phyloP scores from a whole-genome alignment of 495 filamentous ascomycete species.

The Penicillium egyptiacum region DNA sequence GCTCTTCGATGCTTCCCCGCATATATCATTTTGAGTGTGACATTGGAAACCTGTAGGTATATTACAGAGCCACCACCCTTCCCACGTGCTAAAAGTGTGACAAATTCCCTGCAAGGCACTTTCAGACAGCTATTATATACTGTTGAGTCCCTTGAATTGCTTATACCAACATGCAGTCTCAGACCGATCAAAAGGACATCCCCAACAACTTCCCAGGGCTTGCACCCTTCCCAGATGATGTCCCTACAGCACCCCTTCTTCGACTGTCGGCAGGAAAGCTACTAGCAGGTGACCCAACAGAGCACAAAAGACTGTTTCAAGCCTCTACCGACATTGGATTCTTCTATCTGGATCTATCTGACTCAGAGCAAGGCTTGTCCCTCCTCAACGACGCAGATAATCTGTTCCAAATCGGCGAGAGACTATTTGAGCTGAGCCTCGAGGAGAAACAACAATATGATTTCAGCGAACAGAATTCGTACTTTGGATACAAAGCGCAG shows the following conservation, averaged over 20 bases:
- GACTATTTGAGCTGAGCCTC: slow-evolving; percentile 49
- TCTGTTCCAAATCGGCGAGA: slow-evolving; percentile 47
- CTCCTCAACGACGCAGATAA: slow-evolving; percentile 46
- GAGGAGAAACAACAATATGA: slow-evolving; percentile 57
- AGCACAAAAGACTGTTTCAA: slow-evolving; percentile 45
- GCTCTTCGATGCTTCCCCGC: slow-evolving; percentile 20
- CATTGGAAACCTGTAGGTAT: too few relatives aligned
- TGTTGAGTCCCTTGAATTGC: not conserved
- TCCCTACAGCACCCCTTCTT: slow-evolving; percentile 57
- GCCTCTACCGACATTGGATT: slow-evolving; percentile 59
- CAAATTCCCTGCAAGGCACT: not conserved
- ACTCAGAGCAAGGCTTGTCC: slow-evolving; percentile 34
- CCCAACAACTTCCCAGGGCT: slow-evolving; percentile 28
- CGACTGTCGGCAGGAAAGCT: slow-evolving; percentile 54
- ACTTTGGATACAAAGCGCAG: slow-evolving; percentile 59
- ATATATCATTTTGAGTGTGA: slow-evolving; percentile 18
- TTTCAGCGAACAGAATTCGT: slow-evolving; percentile 39
- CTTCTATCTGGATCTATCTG: slow-evolving; percentile 60
- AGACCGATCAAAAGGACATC: not conserved
- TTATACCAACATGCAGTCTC: not conserved
- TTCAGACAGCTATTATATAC: not conserved
- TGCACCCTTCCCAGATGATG: slow-evolving; percentile 54
- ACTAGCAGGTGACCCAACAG: slow-evolving; percentile 37
- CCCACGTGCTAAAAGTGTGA: not conserved
- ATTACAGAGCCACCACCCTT: not conserved